Base-by-base conservation (phyloP, 176 grass and related monocot genomes). In the Paspalum vaginatum region DNA sequence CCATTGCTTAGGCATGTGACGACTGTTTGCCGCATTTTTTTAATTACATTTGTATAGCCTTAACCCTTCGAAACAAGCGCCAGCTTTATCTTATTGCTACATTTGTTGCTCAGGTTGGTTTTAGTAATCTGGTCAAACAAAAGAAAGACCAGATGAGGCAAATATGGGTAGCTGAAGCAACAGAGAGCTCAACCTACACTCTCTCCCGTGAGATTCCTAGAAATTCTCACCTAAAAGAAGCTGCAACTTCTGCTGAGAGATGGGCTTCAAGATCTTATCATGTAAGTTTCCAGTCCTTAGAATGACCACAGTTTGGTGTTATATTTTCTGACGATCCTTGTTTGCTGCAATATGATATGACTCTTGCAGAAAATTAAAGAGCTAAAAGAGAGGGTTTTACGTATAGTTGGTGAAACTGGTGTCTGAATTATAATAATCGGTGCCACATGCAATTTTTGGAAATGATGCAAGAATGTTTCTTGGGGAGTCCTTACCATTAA, bases 91-190 rank as follows among this genome's bases (percentile, higher is more conserved):
- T 85, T 75, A 70, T 46, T 86, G 25, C 76, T 85, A 51, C 40
- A 21, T 76, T 70, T 84, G 12, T 82, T 59, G 11, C 39, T 63
- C 77, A 98, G 92, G 90, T 98, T 93, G 95, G 95, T 59, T 98
- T 98, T 66, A 79, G 85, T 85, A 98, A 98, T 82, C 72, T 98
- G 67, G 54, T 95, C 16, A 95, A 95, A 84, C 78, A 84, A 79
- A 80, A 87, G 26, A 94, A 89, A 86, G 95, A 98, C 52, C 90
- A 95, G 84, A 84, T 61, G 12, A 94, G 86, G 83, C 79, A 76
- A 80, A 76, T 98, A 68, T 98, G 92, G 95, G 90, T 94, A 80
- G 90, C 88, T 32, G 92, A 98, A 61, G 90, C 92, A 76, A 98
- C 81, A 38, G 86, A 91, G 78, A 85, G 53, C 62, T 93, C 88